These are phyloP conservation scores for Annulohypoxylon nitens DNA, from an alignment of 495 filamentous ascomycete genomes.

Conservation along the genomic window DNA sequence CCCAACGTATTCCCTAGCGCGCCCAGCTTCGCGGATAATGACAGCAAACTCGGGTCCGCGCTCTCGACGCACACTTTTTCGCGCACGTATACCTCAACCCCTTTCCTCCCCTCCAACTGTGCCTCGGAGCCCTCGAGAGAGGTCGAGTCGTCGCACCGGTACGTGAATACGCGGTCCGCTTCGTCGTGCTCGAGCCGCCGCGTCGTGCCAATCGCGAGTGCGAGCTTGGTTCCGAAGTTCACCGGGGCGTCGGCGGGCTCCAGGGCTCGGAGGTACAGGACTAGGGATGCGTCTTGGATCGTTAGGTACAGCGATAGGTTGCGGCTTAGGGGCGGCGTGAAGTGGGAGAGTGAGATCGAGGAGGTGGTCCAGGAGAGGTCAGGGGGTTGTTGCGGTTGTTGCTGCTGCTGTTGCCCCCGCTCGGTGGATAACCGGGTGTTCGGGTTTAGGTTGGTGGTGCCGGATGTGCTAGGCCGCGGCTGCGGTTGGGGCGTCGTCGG, in stretches of 20 bases:
- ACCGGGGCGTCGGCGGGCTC: constrained; percentile 69
- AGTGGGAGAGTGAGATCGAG: constrained; percentile 56
- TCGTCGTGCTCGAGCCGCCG: constrained; percentile 84
- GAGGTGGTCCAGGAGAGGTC: constrained; percentile 55
- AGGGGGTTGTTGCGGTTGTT: constrained; percentile 23
- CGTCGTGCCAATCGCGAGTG: constrained; percentile 68
- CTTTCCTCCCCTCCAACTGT: constrained; percentile 15
- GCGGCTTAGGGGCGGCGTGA: constrained; percentile 57
- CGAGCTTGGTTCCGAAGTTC: constrained; percentile 64
- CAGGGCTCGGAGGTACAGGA: constrained; percentile 83
- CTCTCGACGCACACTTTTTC: constrained; percentile 94
- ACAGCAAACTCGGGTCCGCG: constrained; percentile 89
- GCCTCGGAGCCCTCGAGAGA: constrained; percentile 8
- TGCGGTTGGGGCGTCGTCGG: constrained; percentile 27
- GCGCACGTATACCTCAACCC: constrained; percentile 79
- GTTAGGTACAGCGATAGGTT: constrained; percentile 80
- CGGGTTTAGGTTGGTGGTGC: not conserved
- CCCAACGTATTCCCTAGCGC: constrained; percentile 81
- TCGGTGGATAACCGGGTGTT: not conserved
- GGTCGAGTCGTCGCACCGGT: constrained; percentile 50
- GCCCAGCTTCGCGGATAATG: constrained; percentile 87
- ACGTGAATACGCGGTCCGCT: constrained; percentile 76
- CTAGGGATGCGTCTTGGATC: constrained; percentile 80
- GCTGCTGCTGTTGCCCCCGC: constrained; percentile 31
- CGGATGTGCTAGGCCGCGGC: not conserved